These are phyloP conservation scores for Phytophthora foliorum DNA, from an alignment of 352 stramenopile genomes.

Conservation along the genomic window DNA sequence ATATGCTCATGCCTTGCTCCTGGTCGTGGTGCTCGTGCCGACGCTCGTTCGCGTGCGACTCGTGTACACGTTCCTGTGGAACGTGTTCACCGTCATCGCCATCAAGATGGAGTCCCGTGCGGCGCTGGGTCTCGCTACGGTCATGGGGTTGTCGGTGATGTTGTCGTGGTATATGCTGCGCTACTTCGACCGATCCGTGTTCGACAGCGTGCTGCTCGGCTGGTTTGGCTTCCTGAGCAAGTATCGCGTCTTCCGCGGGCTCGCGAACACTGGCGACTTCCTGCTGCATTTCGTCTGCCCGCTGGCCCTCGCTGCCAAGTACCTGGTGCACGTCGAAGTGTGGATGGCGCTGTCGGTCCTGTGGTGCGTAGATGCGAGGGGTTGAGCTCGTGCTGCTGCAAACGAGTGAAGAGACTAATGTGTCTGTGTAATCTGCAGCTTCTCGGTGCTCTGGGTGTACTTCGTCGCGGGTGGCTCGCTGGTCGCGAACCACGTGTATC, in stretches of 20 bases:
- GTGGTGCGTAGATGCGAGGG: constrained; percentile 23
- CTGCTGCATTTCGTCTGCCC: constrained; percentile 40
- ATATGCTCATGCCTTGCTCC: constrained; percentile 20
- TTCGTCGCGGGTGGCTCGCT: constrained; percentile 39
- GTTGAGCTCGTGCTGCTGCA: not conserved
- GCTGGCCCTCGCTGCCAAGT: constrained; percentile 23
- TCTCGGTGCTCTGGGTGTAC: constrained; percentile 44
- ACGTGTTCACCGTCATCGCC: constrained; percentile 33
- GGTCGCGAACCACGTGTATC: constrained; percentile 46
- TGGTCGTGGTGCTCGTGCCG: constrained; percentile 33
- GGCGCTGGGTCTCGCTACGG: constrained; percentile 38
- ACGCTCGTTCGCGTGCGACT: constrained; percentile 30
- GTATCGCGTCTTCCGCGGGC: constrained; percentile 33
- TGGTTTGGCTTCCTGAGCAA: constrained; percentile 46
- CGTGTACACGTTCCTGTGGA: constrained; percentile 42
- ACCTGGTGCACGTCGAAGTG: constrained; percentile 40
- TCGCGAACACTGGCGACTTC: constrained; percentile 35
- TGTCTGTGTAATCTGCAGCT: constrained; percentile 7
- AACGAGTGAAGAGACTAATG: constrained; percentile 2
- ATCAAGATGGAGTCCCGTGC: constrained; percentile 31
- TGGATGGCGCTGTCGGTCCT: constrained; percentile 47
- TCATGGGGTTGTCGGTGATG: constrained; percentile 43
- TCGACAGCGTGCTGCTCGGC: constrained; percentile 45
- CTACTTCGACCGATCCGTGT: constrained; percentile 39
- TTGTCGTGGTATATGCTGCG: constrained; percentile 47